Base-by-base conservation (phyloP, 1,284 basidiomycete species). In the Athelia sp. region DNA sequence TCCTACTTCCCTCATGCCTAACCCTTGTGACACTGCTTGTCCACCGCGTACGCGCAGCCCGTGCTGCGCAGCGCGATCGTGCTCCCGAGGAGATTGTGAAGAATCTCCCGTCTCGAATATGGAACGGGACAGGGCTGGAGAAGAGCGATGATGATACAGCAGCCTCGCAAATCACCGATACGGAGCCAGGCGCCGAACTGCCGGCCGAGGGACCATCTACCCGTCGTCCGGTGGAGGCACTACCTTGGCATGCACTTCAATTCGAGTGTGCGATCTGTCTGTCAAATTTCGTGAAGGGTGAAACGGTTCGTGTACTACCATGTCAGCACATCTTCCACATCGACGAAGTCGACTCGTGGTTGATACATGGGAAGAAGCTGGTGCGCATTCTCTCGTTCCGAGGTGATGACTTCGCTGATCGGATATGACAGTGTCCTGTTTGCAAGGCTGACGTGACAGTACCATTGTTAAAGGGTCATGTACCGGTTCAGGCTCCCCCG, bases 241-340 rank as follows among this genome's bases (percentile, higher is more conserved):
- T 63, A 6, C 78, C 83, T 4, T 90, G 87, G 88, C 88, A 85
- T 52, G 82, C 85, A 56, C 66, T 73, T 4, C 87, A 90, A 59
- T 59, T 72, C 42, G 91, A 96, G 63, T 97, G 93, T 61, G 88
- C 92, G 11, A 95, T 97, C 54, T 97, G 93, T 64, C 75, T 97
- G 55, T 87, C 80, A 54, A 82, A 87, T 56, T 96, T 96, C 58
- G 82, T 72, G 35, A 82, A 83, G 57, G 92, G 92, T 2, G 93
- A 97, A 62, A 77, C 82, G 54, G 90, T 96, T 31, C 80, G 93
- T 55, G 90, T 94, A 47, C 65, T 96, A 44, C 93, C 93, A 0
- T 97, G 93, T 61, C 86, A 90, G 47, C 93, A 96, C 63, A 82
- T 95, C 49, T 92, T 90, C 65, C 89, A 92, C 66, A 72, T 88